Base-by-base conservation (phyloP, 495 filamentous ascomycete species). In the Hypoxylon trugodes region DNA sequence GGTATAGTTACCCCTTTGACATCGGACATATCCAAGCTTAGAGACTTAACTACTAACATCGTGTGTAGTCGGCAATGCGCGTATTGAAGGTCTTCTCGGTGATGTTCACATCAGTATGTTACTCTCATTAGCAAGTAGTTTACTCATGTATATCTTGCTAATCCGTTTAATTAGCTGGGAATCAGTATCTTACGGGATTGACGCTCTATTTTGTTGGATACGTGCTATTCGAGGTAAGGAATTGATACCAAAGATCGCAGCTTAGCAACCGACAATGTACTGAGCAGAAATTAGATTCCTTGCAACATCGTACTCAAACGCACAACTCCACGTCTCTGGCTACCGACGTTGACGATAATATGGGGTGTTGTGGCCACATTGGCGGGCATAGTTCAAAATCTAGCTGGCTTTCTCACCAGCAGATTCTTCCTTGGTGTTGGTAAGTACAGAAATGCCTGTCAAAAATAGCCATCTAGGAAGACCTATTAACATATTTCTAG, bases 201-300 rank as follows among this genome's bases (percentile, higher is more conserved):
- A 91, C 89, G 0, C 70, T 93, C 0, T 92, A 90, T 70, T 93
- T 92, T 71, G 77, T 92, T 43, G 89, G 88, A 40, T 93, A 93
- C 69, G 87, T 91, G 15, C 72, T 90, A 9, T 86, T 89, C 43
- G 85, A 88, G 59, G 74, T 76, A 59, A 24, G 22, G n/a, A 6
- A 22, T 25, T 1, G 8, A 8, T 18, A 1, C 13, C 3, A 4
- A 9, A 15, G 6, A n/a, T n/a, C 4, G 9, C 10, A 46, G 28
- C 19, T 8, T 19, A 5, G 26, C 7, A 4, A 1, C 12, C 8
- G 10, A 49, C 5, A 1, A 2, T 28, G 37, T 13, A 8, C 35
- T 61, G 2, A 66, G 56, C 16, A 45, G 21, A 6, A 36, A 47
- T 15, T 47, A 87, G 78, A 74, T 92, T 12, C 90, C 90, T 5